Evolutionary conservation across 495 filamentous ascomycete genomes (phyloP).

Genomic region (Echria macrotheca): DNA sequence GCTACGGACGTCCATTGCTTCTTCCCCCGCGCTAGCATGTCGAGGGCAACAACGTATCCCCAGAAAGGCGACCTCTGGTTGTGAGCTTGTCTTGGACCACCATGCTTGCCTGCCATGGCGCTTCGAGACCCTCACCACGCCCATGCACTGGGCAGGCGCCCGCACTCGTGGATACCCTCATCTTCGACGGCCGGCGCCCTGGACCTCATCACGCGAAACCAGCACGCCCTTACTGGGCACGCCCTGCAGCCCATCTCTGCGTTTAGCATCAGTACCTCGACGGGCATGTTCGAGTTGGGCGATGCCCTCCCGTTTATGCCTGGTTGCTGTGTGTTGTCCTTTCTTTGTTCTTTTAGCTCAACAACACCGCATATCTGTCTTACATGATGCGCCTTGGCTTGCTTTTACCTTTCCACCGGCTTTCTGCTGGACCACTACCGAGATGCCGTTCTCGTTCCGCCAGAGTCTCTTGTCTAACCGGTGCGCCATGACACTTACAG

Average conservation of each 20-base stretch:
- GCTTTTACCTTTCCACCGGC: conserved; percentile 1
- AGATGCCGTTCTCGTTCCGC: conserved; percentile 6
- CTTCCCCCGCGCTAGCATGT: too few relatives aligned
- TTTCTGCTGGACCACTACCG: not conserved
- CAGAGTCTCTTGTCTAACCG: conserved; percentile 20
- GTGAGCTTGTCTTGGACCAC: conserved; percentile 15
- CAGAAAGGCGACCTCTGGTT: too few relatives aligned
- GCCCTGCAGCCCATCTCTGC: conserved; percentile 21
- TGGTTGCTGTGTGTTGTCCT: conserved; percentile 28
- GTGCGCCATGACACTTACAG: conserved; percentile 21
- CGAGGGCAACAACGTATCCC: too few relatives aligned
- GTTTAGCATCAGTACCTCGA: conserved; percentile 16
- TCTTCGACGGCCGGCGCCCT: conserved; percentile 18
- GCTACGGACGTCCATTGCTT: too few relatives aligned
- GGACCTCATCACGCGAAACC: conserved; percentile 23
- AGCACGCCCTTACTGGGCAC: conserved; percentile 18
- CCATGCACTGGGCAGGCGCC: conserved; percentile 14
- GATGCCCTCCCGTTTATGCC: conserved; percentile 21
- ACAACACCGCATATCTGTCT: not conserved
- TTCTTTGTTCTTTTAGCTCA: conserved; percentile 4
- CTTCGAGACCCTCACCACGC: conserved; percentile 19
- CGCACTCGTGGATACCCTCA: conserved; percentile 19
- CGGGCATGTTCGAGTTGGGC: conserved; percentile 14
- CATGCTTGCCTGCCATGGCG: conserved; percentile 31
- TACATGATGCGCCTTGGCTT: conserved; percentile 2